Conservation (phyloP, 305 asterid genomes). For the Solanum chacoense region DNA sequence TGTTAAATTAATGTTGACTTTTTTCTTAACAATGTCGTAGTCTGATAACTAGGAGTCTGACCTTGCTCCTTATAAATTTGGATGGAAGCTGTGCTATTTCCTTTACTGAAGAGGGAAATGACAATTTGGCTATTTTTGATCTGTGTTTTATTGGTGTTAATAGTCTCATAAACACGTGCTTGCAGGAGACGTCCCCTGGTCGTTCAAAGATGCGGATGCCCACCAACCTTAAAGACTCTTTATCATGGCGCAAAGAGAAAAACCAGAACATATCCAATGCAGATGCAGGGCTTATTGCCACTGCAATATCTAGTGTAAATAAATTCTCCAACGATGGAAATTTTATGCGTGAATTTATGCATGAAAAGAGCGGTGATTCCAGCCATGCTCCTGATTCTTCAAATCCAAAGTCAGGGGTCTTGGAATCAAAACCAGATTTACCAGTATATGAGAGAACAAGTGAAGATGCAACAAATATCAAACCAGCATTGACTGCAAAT, state of each 20-base stretch:
- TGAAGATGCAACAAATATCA: conserved; percentile 26
- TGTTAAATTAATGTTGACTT: neutral
- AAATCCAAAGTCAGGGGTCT: conserved; percentile 8
- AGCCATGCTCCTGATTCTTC: conserved; percentile 24
- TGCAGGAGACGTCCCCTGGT: conserved; percentile 23
- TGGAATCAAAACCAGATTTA: conserved; percentile 16
- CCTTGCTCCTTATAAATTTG: neutral
- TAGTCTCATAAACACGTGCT: conserved; percentile 6
- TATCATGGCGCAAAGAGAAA: conserved; percentile 71
- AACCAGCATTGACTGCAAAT: conserved; percentile 57
- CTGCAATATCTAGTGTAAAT: conserved; percentile 61
- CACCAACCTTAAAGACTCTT: conserved; percentile 59
- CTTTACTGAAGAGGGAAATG: neutral
- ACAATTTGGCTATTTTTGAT: neutral
- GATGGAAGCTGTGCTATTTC: neutral
- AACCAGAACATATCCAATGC: conserved; percentile 36
- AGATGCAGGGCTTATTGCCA: conserved; percentile 53
- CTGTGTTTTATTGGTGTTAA: neutral
- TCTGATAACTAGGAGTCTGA: neutral
- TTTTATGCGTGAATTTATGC: conserved; percentile 37
- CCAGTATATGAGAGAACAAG: conserved; percentile 13
- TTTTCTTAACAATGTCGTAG: neutral
- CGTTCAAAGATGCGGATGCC: conserved; percentile 76
- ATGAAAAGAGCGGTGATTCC: conserved; percentile 22
- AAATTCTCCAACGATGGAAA: conserved; percentile 61